Evolutionary conservation across 805 yeast genomes (phyloP).

Genomic region (Jamesozyma gamospora): DNA sequence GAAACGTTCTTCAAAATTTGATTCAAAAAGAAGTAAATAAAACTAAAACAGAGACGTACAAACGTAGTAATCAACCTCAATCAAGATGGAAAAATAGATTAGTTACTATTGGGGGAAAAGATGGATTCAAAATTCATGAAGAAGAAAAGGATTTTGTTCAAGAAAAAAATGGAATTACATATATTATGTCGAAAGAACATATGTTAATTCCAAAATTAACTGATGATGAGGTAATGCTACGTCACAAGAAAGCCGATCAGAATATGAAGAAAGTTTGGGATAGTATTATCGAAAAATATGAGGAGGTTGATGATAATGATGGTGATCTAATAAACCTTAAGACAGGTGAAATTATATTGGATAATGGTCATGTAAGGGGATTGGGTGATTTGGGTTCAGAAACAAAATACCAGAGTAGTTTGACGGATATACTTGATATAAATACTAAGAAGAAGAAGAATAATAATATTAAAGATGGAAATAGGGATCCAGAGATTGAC

Average conservation of each 20-base stretch:
- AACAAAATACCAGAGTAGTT: conserved; percentile 17
- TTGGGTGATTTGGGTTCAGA: conserved; percentile 20
- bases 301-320: conserved; percentile 37
- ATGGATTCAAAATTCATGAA: background rate
- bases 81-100: background rate
- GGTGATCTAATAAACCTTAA: conserved; percentile 57
- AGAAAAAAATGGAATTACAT: conserved; percentile 12
- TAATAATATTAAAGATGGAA: conserved; percentile 3
- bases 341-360: conserved; percentile 54
- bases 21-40: background rate
- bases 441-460: background rate
- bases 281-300: conserved; percentile 43
- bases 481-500: background rate
- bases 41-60: background rate
- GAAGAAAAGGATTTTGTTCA: background rate
- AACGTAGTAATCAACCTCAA: background rate
- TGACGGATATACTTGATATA: conserved; percentile 15
- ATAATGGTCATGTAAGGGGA: conserved; percentile 59
- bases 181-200: conserved; percentile 26
- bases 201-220: conserved; percentile 24
- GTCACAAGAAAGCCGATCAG: conserved; percentile 28
- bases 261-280: conserved; percentile 38
- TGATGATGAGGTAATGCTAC: conserved; percentile 27
- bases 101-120: background rate
- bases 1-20: background rate